Evolutionary conservation across 306 rosid species (phyloP), one percentile per base, ranked within the genome.

Genomic region (Lathyrus aphaca): DNA sequence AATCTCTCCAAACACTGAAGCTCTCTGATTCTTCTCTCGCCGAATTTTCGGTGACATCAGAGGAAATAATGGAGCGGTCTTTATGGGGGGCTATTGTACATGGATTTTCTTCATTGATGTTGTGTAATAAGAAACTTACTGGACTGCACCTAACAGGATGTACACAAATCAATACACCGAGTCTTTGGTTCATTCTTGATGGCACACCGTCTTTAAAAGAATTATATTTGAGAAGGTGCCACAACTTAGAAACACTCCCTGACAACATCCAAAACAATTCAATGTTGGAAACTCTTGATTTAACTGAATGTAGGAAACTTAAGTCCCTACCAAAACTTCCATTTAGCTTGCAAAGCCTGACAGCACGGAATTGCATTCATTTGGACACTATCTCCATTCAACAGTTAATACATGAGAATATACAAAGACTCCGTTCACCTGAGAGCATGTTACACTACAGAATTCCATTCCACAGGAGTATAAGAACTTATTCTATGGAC

Each of bases 171-270:
- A 25, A 13, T 54, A n/a, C 68, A 48, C 46, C 16, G 0, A 60
- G 48, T 60, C 13, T 72, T 0, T 0, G n/a, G 18, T 5, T 8
- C 29, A 14, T 72, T 5, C 49, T 60, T 46, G 60, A 59, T 46
- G 60, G 68, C 1, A 0, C 48, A 8, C 4, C 1, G 19, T 59
- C 49, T 45, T 71, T 72, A 10, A 0, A 16, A 3, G 0, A 0
- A 3, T 21, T 71, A 1, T 0, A 0, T 21, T 8, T 71, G 60
- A 4, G 12, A 10, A 11, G 9, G 0, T 71, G 76, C 2, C 14
- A 10, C 25, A 71, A 59, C 59, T 59, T 71, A 14, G 37, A 19
- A 58, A 8, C 32, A 25, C 56, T 73, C 56, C 71, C 77, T 4
- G 16, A 40, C 5, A 72, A 8, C 67, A 71, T 71, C 42, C 42